Base-by-base conservation (phyloP, 1,139 yeast species). In the Torulaspora globosa region DNA sequence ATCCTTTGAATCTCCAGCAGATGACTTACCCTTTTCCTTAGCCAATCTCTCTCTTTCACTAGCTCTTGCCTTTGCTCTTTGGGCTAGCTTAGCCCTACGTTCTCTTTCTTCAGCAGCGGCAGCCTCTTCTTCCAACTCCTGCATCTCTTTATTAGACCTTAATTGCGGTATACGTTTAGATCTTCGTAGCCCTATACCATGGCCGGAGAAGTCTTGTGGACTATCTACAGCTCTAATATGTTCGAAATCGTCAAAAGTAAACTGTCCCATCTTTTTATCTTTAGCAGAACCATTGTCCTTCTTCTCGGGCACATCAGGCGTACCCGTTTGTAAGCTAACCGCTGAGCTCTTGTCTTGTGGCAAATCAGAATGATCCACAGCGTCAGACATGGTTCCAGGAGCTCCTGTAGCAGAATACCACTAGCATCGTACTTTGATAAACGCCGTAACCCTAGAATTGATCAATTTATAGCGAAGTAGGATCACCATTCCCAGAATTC, bases 61-160 rank as follows among this genome's bases (percentile, higher is more conserved):
- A 58, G 68, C 63, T 63, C 72, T 62, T 58, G 68, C 63, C 56
- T 71, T 70, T 42, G 79, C 73, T 52, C 70, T 68, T 14, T 40
- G 40, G 44, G 73, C 76, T 63, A 77, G 44, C 73, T 74, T 75
- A 10, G 47, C 36, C 24, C 45, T 44, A 21, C 38, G 41, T 31
- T 32, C 47, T 44, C 31, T 43, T 39, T 39, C 42, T 7, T 46
- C 48, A 11, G 50, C 53, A 26, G 47, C 48, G 3, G 46, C 52
- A 10, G 43, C 44, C 12, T 47, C 50, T 34, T 46, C 55, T 28
- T 42, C 49, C 41, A 35, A 34, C 30, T 42, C 51, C 21, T 47
- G 50, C 19, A 52, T 38, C 32, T 54, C 56, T 12, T 45, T 46
- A 42, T 52, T 51, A 15, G 54, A 45, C 41, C 36, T 45, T 15